Base-by-base conservation (phyloP, 2,329 filamentous ascomycete species). In the Paecilomyces fulvus region DNA sequence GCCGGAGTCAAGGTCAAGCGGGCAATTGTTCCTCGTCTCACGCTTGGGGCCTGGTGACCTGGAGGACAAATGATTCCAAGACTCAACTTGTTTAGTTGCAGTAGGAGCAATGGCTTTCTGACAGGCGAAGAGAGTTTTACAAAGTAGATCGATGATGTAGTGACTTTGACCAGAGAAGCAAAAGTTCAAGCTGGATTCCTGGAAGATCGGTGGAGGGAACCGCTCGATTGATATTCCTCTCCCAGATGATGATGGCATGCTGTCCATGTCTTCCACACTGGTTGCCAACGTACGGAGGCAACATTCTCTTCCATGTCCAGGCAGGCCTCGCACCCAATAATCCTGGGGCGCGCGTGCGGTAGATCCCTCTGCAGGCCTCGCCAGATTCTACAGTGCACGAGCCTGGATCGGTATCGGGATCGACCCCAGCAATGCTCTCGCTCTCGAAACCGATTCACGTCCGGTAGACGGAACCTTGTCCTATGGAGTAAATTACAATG, bases 201-300 rank as follows among this genome's bases (percentile, higher is more conserved):
- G 28, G 53, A 28, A 25, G 10, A 49, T n/a, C 14, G 17, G 33
- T 33, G 10, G 61, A 62, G 63, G 62, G 60, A 60, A 33, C 33
- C 55, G 58, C 30, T 53, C 54, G 59, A 57, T 61, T 63, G 63
- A 65, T 67, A 67, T 65, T 59, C 60, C 57, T 64, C 65, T 61
- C 56, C 55, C 58, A 52, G 53, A 21, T 54, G 48, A 56, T 58
- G 55, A 60, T 61, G 58, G 54, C 58, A 60, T 58, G 54, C 54
- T 61, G 55, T 43, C 53, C 48, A 49, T 49, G 20, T 25, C 10
- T 20, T 49, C 48, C 37, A 43, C 37, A 17, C 7, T 53, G 30
- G 48, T 28, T 49, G 46, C 55, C 55, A 53, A 51, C 56, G 55
- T 59, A 53, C 58, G 55, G 48, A 43, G 12, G 58, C 49, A 59